Percentiles rank a stretch among this genome's conserved stretches.
Conservation (phyloP, 768 basidiomycete genomes). For the Mycena chlorophos region DNA sequence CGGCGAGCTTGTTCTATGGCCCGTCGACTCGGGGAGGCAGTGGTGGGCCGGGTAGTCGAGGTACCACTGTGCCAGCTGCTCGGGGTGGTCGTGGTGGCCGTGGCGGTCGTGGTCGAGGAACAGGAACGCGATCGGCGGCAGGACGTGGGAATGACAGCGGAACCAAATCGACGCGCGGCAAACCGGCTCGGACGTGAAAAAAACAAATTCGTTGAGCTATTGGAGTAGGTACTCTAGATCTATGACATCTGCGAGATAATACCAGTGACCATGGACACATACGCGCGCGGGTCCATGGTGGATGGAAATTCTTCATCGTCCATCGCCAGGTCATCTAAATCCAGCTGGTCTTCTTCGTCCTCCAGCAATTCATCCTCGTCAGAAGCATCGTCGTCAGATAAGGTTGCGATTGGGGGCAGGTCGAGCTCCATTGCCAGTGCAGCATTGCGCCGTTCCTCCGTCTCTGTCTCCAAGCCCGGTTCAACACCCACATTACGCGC, state of each 20-base stretch:
- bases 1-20: background rate
- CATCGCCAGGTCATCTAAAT: background rate
- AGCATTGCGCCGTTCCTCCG: background rate
- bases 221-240: too few species aligned
- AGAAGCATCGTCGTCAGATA: background rate
- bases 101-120: background rate
- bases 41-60: background rate
- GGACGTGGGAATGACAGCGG: background rate
- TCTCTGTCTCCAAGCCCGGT: background rate
- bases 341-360: background rate
- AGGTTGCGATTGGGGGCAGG: background rate
- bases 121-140: background rate
- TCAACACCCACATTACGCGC: background rate
- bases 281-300: background rate
- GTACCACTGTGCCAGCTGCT: background rate
- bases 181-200: background rate
- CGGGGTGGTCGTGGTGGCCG: background rate
- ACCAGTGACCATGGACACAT: background rate
- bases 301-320: background rate
- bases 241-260: background rate
- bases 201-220: background rate
- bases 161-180: background rate
- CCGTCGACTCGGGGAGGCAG: background rate
- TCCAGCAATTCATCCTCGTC: background rate
- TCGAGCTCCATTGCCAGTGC: background rate